Evolutionary conservation across 129 eudicot species (phyloP), one percentile per base, ranked within the genome.

Genomic region (Solidago caesia): DNA sequence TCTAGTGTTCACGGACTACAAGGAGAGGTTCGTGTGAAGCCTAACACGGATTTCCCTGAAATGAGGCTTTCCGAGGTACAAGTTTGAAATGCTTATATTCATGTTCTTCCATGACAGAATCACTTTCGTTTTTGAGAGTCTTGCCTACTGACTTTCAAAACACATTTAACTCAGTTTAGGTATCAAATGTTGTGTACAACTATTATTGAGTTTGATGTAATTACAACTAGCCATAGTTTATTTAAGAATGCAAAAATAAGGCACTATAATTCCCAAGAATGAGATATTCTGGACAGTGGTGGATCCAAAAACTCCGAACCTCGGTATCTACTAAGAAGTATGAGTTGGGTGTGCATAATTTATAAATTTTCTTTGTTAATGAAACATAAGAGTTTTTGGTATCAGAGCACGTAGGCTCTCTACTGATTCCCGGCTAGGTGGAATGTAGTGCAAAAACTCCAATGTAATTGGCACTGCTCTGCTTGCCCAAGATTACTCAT

Each of bases 21-120:
- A 71, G 98, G 98, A 79, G 97, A 94, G 82, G 88, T 94, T 61
- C 89, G 92, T 10, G 91, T 94, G 73, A 90, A 88, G 72, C 81
- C 90, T 33, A 90, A 43, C 81, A 88, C 97, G 4, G 98, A 85
- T 75, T 94, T 94, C 71, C 97, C 97, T 5, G 96, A 94, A 61
- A 73, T 94, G 83, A 89, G 98, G 26, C 85, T 94, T 81, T 87
- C 92, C 68, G 79, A 78, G 96, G 98, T 94, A 77, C 47, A 76
- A 46, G 14, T 58, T 58, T n/a, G 65, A 58, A 42, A 71, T 25
- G 43, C 49, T 7, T 47, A 7, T 5, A 47, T 44, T 71, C 57
- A 48, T 25, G n/a, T 25, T 72, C 49, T 64, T 76, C 11, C 25
- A 42, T 58, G 65, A 51, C 59, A 57, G 77, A 25, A 60, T 51